Conservation (phyloP, 768 basidiomycete genomes). For the Termitomyces bulborhizus region DNA sequence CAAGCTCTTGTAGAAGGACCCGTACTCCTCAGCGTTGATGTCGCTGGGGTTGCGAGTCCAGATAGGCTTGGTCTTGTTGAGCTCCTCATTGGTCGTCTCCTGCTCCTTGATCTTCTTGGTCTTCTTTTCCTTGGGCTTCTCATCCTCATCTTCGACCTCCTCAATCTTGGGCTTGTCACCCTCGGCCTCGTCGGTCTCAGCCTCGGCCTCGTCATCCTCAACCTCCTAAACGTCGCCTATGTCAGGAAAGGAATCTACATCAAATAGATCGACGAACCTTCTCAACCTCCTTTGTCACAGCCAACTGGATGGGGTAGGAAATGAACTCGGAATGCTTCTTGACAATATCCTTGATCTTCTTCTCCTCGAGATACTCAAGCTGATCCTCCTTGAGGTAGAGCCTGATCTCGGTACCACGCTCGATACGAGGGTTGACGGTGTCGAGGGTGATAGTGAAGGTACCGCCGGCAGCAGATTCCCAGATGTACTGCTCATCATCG, state of each 20-base stretch:
- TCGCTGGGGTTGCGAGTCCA: slow-evolving; percentile 99
- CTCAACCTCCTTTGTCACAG: slow-evolving; percentile 98
- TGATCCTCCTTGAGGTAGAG: slow-evolving; percentile 98
- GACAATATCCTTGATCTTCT: slow-evolving; percentile 98
- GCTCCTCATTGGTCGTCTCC: slow-evolving; percentile 88
- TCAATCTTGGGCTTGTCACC: slow-evolving; percentile 75
- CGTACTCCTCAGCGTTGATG: slow-evolving; percentile 91
- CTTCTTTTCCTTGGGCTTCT: slow-evolving; percentile 87
- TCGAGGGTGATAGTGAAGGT: slow-evolving; percentile 99
- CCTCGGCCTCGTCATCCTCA: slow-evolving; percentile 76
- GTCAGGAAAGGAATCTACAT: background rate
- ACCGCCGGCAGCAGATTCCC: slow-evolving; percentile 99
- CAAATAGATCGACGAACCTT: slow-evolving; percentile 57
- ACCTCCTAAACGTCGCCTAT: slow-evolving; percentile 55
- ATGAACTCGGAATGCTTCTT: slow-evolving; percentile 99
- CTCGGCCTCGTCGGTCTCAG: slow-evolving; percentile 64
- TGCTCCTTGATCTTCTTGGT: slow-evolving; percentile 91
- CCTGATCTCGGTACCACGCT: slow-evolving; percentile 90
- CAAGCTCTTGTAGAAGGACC: slow-evolving; percentile 97
- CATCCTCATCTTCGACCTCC: slow-evolving; percentile 78
- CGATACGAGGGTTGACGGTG: slow-evolving; percentile 82
- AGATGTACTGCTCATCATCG: slow-evolving; percentile 99
- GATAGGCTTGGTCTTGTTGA: slow-evolving; percentile 99
- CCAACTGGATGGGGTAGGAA: slow-evolving; percentile 98
- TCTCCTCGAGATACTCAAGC: slow-evolving; percentile 98